These are phyloP conservation scores for Cokeromyces recurvatus DNA, from an alignment of 371 early-diverging fungal genomes.

Conservation along the genomic window DNA sequence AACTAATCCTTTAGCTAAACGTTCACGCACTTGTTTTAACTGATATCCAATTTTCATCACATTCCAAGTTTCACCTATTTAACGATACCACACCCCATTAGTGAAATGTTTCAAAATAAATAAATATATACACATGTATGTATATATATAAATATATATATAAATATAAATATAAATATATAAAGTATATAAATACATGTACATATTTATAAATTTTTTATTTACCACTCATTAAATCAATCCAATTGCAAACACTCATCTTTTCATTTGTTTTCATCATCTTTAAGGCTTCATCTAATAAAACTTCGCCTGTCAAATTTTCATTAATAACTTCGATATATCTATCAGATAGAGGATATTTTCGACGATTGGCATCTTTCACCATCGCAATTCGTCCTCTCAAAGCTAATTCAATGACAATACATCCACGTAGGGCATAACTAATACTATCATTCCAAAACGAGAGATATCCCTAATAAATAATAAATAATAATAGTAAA, in stretches of 20 bases:
- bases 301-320: slow-evolving; percentile 87
- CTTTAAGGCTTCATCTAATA: slow-evolving; percentile 90
- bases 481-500: background rate
- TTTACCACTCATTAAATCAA: slow-evolving; percentile 93
- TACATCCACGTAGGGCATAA: slow-evolving; percentile 92
- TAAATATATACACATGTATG: too few species aligned
- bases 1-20: slow-evolving; percentile 94
- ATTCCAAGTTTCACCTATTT: slow-evolving; percentile 95
- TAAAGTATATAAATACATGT: background rate
- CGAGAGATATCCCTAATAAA: slow-evolving; percentile 81
- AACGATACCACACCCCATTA: background rate
- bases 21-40: slow-evolving; percentile 94
- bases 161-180: background rate
- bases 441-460: slow-evolving; percentile 98
- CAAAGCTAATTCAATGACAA: slow-evolving; percentile 92
- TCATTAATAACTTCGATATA: slow-evolving; percentile 82
- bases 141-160: too few species aligned
- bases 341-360: slow-evolving; percentile 74
- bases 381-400: slow-evolving; percentile 83
- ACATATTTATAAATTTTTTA: background rate
- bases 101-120: background rate
- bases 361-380: slow-evolving; percentile 81
- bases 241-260: slow-evolving; percentile 88
- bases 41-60: slow-evolving; percentile 94
- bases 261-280: slow-evolving; percentile 75